Evolutionary conservation across 148 eudicot genomes (phyloP).

Genomic region (Persicaria tinctoria): DNA sequence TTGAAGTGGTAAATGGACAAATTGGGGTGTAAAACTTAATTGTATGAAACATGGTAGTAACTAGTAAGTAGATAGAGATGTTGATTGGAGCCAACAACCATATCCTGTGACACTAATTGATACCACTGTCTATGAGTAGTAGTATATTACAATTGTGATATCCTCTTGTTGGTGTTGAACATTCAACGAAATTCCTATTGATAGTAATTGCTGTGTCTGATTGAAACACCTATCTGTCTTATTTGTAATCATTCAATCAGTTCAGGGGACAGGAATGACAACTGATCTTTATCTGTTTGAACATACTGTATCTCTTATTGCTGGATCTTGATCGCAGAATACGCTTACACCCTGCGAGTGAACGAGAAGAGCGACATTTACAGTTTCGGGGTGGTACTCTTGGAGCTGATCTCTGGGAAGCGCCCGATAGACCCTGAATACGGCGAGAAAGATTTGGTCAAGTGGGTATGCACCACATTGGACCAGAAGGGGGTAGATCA

Average conservation of each 20-base stretch:
- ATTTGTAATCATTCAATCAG: neutral
- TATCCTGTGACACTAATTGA: neutral
- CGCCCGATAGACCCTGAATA: slow-evolving; percentile 77
- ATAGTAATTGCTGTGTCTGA: neutral
- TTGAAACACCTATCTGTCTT: slow-evolving; percentile 1
- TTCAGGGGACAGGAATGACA: neutral
- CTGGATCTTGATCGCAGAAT: slow-evolving; percentile 40
- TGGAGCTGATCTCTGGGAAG: slow-evolving; percentile 74
- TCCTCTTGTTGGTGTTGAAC: neutral
- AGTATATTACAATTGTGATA: neutral
- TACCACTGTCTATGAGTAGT: neutral
- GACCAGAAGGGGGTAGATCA: slow-evolving; percentile 85
- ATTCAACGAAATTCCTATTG: neutral
- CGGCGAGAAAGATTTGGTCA: slow-evolving; percentile 95
- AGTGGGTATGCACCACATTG: slow-evolving; percentile 79
- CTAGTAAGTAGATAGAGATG: neutral
- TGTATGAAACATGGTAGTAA: neutral
- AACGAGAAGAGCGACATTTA: slow-evolving; percentile 94
- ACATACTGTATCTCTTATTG: neutral
- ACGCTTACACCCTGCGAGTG: slow-evolving; percentile 88
- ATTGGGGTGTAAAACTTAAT: neutral
- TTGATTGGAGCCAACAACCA: neutral
- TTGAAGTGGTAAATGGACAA: neutral
- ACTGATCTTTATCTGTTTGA: neutral
- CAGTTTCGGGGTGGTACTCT: slow-evolving; percentile 82